Conservation (phyloP, 2,329 filamentous ascomycete species). For the Calonectria fujianensis region DNA sequence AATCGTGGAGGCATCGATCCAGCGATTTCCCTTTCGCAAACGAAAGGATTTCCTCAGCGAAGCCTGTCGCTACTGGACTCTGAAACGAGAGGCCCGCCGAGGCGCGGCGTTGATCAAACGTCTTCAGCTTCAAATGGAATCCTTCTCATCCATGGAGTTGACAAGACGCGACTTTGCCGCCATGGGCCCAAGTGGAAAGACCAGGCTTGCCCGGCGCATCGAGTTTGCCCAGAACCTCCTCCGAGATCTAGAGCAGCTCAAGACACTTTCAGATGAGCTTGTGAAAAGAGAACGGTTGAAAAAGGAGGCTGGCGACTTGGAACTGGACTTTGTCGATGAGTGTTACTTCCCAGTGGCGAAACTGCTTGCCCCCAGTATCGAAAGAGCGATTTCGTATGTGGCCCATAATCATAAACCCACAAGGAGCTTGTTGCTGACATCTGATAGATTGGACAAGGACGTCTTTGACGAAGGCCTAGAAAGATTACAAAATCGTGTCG, state of each 20-base stretch:
- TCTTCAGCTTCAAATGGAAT: conserved; percentile 94
- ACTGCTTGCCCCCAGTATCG: conserved; percentile 84
- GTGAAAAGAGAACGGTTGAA: conserved; percentile 87
- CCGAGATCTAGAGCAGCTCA: conserved; percentile 85
- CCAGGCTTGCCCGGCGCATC: conserved; percentile 86
- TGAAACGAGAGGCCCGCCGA: conserved; percentile 94
- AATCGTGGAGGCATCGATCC: conserved; percentile 87
- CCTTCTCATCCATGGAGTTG: conserved; percentile 97
- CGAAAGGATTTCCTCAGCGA: conserved; percentile 95
- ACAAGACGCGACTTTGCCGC: conserved; percentile 96
- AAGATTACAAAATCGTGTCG: conserved; percentile 71
- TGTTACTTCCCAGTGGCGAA: conserved; percentile 93
- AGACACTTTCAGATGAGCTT: conserved; percentile 80
- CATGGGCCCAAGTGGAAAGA: conserved; percentile 90
- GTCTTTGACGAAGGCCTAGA: conserved; percentile 73
- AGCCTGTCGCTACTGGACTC: conserved; percentile 96
- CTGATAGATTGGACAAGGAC: conserved; percentile 77
- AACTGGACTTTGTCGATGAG: conserved; percentile 87
- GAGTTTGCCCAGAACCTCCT: conserved; percentile 88
- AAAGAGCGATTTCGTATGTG: conserved; percentile 87
- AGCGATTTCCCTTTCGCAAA: conserved; percentile 86
- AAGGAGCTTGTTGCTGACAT: conserved; percentile 61
- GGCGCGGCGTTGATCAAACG: conserved; percentile 95
- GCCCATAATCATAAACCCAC: conserved; percentile 11
- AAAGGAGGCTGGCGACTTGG: conserved; percentile 83